Evolutionary conservation across 1,284 basidiomycete species (phyloP), one percentile per base, ranked within the genome.

Genomic region (Trichosporon coremiiforme): DNA sequence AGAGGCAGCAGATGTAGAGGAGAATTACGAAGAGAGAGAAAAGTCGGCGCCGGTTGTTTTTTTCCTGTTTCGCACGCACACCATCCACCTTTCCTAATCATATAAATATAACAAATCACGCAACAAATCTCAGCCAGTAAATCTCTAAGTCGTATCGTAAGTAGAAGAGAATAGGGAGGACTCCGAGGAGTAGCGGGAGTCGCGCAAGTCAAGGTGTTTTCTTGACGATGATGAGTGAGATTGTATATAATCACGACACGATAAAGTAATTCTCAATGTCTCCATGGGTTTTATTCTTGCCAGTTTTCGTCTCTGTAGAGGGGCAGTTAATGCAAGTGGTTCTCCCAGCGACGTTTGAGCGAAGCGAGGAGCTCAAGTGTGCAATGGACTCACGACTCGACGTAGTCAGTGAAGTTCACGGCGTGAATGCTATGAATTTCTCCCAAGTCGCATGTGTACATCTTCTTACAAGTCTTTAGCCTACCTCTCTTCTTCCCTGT

Each of bases 271-370:
- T 33, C 33, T 53, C 47, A 53, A 22, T 53, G 47, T 53, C 47
- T 53, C 20, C 47, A 53, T 53, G 47, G 47, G 47, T 53, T 53
- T 53, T 53, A 20, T 53, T 53, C 47, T 53, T 53, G 47, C 47
- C 47, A 20, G 47, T 53, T 20, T 8, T 22, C n/a, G 2, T 53
- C n/a, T 53, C 47, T 53, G 47, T 53, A 53, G 20, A 53, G 47
- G 47, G 45, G 45, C 45, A 47, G 47, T 22, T 20, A n/a, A 53
- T 53, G 47, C 47, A 53, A 53, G n/a, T 53, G 47, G n/a, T 53
- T 47, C 47, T 20, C 47, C 47, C 47, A 53, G 41, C 3, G 17
- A n/a, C 2, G 4, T 15, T 7, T 15, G 15, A n/a, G 41, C 47
- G n/a, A 5, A 53, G 47, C 47, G n/a, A n/a, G n/a, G n/a, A n/a